Base-by-base conservation (phyloP, 2,329 filamentous ascomycete species). In the Nothomitra cinnamomea region DNA sequence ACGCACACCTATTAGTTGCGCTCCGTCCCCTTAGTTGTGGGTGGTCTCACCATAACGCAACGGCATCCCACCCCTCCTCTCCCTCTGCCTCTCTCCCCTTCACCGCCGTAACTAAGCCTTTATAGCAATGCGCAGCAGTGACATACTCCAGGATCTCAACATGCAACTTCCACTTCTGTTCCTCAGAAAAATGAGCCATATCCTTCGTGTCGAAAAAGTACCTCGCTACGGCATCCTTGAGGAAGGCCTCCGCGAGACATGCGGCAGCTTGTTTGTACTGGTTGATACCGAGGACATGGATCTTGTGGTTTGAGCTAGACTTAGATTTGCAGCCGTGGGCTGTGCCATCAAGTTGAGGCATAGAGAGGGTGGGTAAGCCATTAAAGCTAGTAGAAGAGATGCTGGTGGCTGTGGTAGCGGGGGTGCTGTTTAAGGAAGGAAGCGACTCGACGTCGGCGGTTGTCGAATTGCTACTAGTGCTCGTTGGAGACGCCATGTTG, bases 21-120 rank as follows among this genome's bases (percentile, higher is more conserved):
- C n/a, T n/a, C n/a, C n/a, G n/a, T n/a, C n/a, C n/a, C n/a, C n/a
- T n/a, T n/a, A n/a, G n/a, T n/a, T n/a, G n/a, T n/a, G n/a, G n/a
- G n/a, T n/a, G n/a, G n/a, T n/a, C n/a, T n/a, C n/a, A 87, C 85
- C 86, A 92, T 52, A 92, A 72, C 55, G 84, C 85, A 53, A 92
- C 81, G 58, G 79, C 82, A 59, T 87, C 85, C 62, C 84, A 87
- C 62, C 88, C 78, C 4, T 80, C 76, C 17, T 86, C 87, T 57
- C 28, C 28, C 28, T 32, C 5, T 10, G 4, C 28, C 10, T 32
- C 28, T 32, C 28, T 4, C 10, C 28, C 28, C 28, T 32, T 32
- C 4, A 85, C 79, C 54, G 82, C 80, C 47, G 84, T 82, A 53
- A 85, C 85, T 55, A 87, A 67, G 54, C 86, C 87, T 60, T 81